Evolutionary conservation across 306 rosid species (phyloP).

Genomic region (Ormosia semicastrata): DNA sequence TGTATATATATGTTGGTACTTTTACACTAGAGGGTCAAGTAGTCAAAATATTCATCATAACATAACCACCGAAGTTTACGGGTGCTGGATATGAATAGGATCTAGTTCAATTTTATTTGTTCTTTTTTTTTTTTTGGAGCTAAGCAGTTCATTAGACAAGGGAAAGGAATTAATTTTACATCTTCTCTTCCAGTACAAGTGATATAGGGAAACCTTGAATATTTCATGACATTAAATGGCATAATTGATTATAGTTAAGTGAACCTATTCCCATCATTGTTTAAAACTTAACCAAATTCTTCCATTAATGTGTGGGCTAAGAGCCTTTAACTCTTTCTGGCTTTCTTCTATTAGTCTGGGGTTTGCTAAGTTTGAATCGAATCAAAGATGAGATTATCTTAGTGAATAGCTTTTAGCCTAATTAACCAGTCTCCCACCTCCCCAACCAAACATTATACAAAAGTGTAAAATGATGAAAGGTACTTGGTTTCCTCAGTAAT

Average conservation of each 20-base stretch:
- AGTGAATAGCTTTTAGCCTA: background rate
- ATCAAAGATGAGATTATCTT: background rate
- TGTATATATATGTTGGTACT: background rate
- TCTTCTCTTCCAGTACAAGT: background rate
- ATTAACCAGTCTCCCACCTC: background rate
- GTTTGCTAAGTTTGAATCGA: background rate
- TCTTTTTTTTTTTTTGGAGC: background rate
- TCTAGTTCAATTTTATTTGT: background rate
- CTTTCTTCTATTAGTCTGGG: background rate
- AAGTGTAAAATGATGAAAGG: background rate
- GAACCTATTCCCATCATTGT: background rate
- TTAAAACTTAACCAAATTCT: background rate
- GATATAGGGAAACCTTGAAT: background rate
- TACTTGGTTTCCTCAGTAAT: background rate
- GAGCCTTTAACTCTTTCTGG: background rate
- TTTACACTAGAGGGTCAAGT: background rate
- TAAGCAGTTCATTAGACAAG: background rate
- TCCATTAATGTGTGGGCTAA: background rate
- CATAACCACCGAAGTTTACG: background rate
- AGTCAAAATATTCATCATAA: background rate
- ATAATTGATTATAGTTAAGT: background rate
- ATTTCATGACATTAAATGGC: conserved; percentile 13
- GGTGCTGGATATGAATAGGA: background rate
- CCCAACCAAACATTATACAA: background rate
- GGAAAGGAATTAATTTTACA: background rate